Percentiles rank a stretch among this genome's conserved stretches.
Evolutionary conservation across 2,329 filamentous ascomycete species (phyloP).

Genomic region (Ceratocystis huliohia): DNA sequence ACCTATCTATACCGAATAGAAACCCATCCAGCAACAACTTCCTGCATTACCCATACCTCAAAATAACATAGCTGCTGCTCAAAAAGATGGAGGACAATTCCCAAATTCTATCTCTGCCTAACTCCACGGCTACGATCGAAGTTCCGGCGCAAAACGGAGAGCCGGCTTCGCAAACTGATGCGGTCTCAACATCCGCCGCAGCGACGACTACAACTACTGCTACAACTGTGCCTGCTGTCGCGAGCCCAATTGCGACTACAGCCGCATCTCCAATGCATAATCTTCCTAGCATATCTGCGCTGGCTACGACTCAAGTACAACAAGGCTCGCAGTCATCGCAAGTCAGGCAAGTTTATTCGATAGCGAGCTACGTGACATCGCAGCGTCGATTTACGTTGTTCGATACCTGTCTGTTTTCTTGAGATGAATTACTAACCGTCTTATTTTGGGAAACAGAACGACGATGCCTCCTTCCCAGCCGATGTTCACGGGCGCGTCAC

Average conservation of each 20-base stretch:
- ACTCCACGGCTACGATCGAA: slow-evolving; percentile 25
- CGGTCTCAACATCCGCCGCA: slow-evolving; percentile 32
- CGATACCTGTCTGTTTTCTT: background rate
- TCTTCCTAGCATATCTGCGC: slow-evolving; percentile 35
- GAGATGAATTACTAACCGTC: background rate
- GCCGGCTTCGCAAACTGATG: slow-evolving; percentile 38
- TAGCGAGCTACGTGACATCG: background rate
- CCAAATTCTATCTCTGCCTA: slow-evolving; percentile 30
- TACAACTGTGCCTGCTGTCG: slow-evolving; percentile 23
- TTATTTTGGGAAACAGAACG: slow-evolving; percentile 11
- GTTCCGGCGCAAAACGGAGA: slow-evolving; percentile 28
- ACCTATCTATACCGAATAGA: background rate
- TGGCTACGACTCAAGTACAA: slow-evolving; percentile 32
- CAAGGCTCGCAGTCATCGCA: slow-evolving; percentile 31
- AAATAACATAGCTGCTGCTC: background rate
- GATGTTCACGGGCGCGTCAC: slow-evolving; percentile 26
- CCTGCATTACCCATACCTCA: background rate
- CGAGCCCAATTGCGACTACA: background rate
- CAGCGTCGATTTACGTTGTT: background rate
- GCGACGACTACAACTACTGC: slow-evolving; percentile 27
- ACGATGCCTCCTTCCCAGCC: slow-evolving; percentile 19
- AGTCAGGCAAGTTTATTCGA: slow-evolving; percentile 32
- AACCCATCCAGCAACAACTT: background rate
- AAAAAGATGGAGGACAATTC: slow-evolving; percentile 37
- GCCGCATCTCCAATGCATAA: slow-evolving; percentile 29